Base-by-base conservation (phyloP, 1,284 basidiomycete species). In the Coniferiporia sulphurascens region DNA sequence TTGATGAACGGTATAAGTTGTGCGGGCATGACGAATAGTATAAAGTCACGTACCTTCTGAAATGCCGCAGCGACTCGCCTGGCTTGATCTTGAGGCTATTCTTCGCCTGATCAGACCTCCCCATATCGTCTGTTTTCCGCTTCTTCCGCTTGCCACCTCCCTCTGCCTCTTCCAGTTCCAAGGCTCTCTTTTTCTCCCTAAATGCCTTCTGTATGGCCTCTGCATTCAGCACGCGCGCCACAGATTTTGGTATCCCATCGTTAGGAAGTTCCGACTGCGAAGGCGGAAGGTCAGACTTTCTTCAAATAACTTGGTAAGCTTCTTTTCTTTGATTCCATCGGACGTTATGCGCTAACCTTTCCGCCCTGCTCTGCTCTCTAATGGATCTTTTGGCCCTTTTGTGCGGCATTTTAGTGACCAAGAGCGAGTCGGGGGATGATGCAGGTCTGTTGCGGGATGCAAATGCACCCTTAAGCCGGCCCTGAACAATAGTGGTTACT, bases 21-120 rank as follows among this genome's bases (percentile, higher is more conserved):
- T 4, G 43, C 54, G 53, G n/a, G n/a, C 5, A 54, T 54, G 58
- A 63, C 48, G 43, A 53, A 36, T 48, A 17, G n/a, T 8, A 41
- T 48, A 17, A 45, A 12, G 60, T 48, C 9, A 73, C 82, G 59
- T 65, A 87, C 89, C 82, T 76, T 68, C 88, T 87, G 69, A 89
- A 91, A 73, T 89, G 85, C 52, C 79, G 76, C 55, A 90, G 76
- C 1, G 87, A 84, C 71, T 91, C 89, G 48, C 85, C 83, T 1
- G 83, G 80, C 62, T 78, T 75, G 43, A 89, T 89, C 54, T 68
- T 74, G 46, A 86, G 68, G 13, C 66, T 64, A 6, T 62, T 60
- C 35, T 56, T 66, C 61, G 59, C 65, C 15, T 61, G 66, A 62
- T 63, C 61, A 27, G 2, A 3, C 5, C 27, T 5, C 27, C 5